Percentiles rank a stretch among this genome's conserved stretches.
phyloP scores from a whole-genome alignment of 1,284 basidiomycete species.

The Volvariella volvacea region DNA sequence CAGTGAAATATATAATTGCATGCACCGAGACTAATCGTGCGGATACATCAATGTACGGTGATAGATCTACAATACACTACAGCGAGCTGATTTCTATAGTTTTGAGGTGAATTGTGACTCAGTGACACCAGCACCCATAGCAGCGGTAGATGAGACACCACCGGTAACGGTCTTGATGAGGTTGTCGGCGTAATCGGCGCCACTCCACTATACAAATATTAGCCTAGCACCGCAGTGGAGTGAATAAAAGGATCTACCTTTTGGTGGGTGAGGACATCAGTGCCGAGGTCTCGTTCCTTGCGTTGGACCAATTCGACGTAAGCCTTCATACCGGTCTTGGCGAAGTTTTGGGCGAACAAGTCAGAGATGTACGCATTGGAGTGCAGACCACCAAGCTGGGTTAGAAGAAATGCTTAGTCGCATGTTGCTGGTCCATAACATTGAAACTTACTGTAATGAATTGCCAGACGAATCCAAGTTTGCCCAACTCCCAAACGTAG shows the following conservation, averaged over 20 bases:
- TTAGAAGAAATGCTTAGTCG: conserved; percentile 9
- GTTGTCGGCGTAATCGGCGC: conserved; percentile 89
- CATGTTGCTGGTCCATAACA: no score
- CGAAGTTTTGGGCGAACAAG: conserved; percentile 82
- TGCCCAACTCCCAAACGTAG: conserved; percentile 92
- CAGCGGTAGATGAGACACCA: conserved; percentile 90
- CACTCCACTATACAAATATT: conserved; percentile 68
- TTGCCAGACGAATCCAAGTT: conserved; percentile 94
- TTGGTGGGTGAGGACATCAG: conserved; percentile 89
- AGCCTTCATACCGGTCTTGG: conserved; percentile 89
- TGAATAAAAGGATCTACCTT: conserved; percentile 36
- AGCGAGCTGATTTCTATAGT: conserved; percentile 29
- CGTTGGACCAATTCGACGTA: conserved; percentile 84
- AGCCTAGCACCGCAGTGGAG: conserved; percentile 8
- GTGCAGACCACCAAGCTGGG: conserved; percentile 89
- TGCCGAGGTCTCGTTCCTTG: conserved; percentile 83
- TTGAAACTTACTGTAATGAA: conserved; percentile 83
- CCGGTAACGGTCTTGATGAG: conserved; percentile 93
- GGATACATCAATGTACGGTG: no score
- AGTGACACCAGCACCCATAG: conserved; percentile 93
- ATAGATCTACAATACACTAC: no score
- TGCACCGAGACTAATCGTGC: no score
- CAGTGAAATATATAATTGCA: no score
- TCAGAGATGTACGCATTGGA: conserved; percentile 98
- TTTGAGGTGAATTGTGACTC: conserved; percentile 79